A percentile compares a stretch with the other conserved stretches of the same genome.
phyloP scores from a whole-genome alignment of 495 filamentous ascomycete genomes.

The Penicillium cosmopolitanum region DNA sequence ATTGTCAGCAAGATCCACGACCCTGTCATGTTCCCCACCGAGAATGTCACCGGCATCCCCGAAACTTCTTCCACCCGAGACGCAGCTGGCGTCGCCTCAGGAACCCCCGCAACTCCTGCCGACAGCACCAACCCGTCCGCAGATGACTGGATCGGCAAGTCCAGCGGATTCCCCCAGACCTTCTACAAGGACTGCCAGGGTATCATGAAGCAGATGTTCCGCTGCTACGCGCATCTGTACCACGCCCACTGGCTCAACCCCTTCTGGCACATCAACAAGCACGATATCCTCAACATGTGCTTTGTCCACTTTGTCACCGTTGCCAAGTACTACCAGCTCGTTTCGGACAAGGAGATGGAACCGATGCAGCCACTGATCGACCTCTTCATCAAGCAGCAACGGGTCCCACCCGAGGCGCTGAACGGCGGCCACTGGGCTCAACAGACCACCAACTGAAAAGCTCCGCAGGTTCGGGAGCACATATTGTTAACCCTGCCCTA shows the following conservation, averaged over 20 bases:
- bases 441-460: conserved; percentile 37
- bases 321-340: conserved; percentile 79
- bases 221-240: conserved; percentile 90
- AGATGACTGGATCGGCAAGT: conserved; percentile 82
- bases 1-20: conserved; percentile 91
- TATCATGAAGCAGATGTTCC: conserved; percentile 97
- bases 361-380: conserved; percentile 93
- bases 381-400: conserved; percentile 82
- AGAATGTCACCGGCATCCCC: conserved; percentile 57
- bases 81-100: conserved; percentile 59
- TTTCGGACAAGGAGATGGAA: conserved; percentile 83
- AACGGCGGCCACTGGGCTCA: conserved; percentile 53
- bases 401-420: conserved; percentile 71
- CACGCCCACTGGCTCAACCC: conserved; percentile 81
- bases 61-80: conserved; percentile 64
- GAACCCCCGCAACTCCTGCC: conserved; percentile 48
- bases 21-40: conserved; percentile 82
- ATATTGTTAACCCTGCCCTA: background rate
- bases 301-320: conserved; percentile 93
- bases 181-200: conserved; percentile 86
- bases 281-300: conserved; percentile 90
- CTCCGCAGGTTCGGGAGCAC: conserved; percentile 29
- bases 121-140: conserved; percentile 49
- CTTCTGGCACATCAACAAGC: conserved; percentile 80
- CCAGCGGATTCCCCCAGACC: conserved; percentile 82